Conservation (phyloP, 1,139 yeast species). For the Sugiyamaella xylanicola region DNA sequence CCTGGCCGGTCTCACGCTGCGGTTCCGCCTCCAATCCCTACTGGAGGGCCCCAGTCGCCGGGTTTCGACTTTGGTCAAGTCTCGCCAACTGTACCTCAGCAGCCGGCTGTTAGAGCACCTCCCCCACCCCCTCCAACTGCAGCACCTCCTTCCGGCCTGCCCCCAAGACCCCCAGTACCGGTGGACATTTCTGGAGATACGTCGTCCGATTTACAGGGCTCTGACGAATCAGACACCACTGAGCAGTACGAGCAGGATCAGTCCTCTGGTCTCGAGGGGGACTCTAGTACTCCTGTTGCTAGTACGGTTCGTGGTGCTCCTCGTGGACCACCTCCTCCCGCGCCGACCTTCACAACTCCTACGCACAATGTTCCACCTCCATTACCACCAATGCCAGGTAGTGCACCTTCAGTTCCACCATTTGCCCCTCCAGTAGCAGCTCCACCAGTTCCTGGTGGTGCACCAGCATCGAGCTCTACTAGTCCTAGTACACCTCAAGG, state of each 20-base stretch:
- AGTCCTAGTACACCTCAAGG: constrained; percentile 26
- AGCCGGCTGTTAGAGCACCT: constrained; percentile 30
- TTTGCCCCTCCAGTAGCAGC: constrained; percentile 16
- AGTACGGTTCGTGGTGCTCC: constrained; percentile 25
- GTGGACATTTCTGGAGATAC: constrained; percentile 8
- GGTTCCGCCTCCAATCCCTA: constrained; percentile 34
- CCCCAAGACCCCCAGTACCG: constrained; percentile 27
- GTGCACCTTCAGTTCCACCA: constrained; percentile 18
- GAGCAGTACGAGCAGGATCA: constrained; percentile 13
- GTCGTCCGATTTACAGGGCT: constrained; percentile 15
- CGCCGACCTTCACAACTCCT: neutral
- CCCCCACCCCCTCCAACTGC: constrained; percentile 30
- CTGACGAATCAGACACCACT: constrained; percentile 16
- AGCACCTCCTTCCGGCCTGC: constrained; percentile 27
- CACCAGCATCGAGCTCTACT: constrained; percentile 17
- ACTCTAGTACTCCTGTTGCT: constrained; percentile 25
- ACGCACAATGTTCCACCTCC: constrained; percentile 11
- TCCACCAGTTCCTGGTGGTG: constrained; percentile 26
- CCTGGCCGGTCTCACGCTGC: constrained; percentile 28
- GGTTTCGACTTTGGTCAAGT: too few relatives aligned
- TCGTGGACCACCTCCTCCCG: constrained; percentile 8
- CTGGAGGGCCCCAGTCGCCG: too few relatives aligned
- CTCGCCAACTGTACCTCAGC: too few relatives aligned
- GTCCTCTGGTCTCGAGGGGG: constrained; percentile 3
- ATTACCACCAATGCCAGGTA: constrained; percentile 12